Evolutionary conservation across 768 basidiomycete genomes (phyloP), one percentile per base, ranked within the genome.

Genomic region (Mrakia frigida): DNA sequence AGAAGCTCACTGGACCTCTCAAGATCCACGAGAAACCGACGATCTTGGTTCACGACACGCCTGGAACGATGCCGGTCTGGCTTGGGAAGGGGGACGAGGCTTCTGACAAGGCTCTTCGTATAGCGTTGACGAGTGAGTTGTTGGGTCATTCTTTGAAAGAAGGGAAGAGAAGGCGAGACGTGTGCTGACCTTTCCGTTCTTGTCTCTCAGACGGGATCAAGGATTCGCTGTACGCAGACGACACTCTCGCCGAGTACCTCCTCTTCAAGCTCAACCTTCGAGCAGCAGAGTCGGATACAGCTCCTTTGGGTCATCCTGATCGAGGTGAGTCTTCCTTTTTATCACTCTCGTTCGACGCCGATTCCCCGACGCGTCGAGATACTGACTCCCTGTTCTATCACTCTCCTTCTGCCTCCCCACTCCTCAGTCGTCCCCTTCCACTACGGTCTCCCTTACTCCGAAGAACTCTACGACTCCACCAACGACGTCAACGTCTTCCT

Each of bases 31-130:
- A 90, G 76, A 87, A 90, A 74, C 94, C 94, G 3, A 78, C 80
- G 11, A 90, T 97, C 16, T 98, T 98, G 85, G 92, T 97, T 6
- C 94, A 90, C 81, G 97, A 99, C 85, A 90, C 93, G 13, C 97
- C 97, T 2, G 97, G 97, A 3, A 92, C 98, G 67, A 98, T 98
- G 95, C 86, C 97, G 60, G 93, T 94, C 16, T 98, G 91, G 84
- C 87, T 98, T 41, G 97, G 97, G 0, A 88, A 86, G 76, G 97
- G 97, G 6, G 86, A 88, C 74, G 87, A 87, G 79, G 96, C 94
- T 25, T 90, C 93, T 70, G 97, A 99, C 83, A 87, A 92, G 81
- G 96, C 92, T 16, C 87, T 97, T 73, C 98, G 95, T 83, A 88
- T 98, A 31, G 95, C 93, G 68, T 85, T 98, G 76, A 98, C 97